Conservation (phyloP, 495 filamentous ascomycete species). For the Filosporella fistucella region DNA sequence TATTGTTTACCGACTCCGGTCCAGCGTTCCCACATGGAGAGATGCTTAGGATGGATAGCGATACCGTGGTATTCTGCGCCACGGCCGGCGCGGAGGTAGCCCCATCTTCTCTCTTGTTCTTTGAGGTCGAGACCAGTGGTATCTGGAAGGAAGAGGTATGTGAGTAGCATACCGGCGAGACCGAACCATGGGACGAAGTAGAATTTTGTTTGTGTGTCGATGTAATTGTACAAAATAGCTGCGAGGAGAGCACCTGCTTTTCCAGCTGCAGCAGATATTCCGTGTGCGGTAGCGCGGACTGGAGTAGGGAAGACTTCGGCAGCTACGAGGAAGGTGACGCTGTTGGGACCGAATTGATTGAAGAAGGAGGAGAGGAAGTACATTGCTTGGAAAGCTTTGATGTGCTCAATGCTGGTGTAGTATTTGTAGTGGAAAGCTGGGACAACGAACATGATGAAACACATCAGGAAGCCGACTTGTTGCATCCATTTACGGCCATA, state of each 20-base stretch:
- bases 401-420: constrained; percentile 57
- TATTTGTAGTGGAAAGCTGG: constrained; percentile 81
- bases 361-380: constrained; percentile 80
- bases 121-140: constrained; percentile 91
- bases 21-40: constrained; percentile 76
- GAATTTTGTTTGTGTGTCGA: constrained; percentile 71
- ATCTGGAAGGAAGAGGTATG: constrained; percentile 78
- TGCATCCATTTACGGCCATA: constrained; percentile 92
- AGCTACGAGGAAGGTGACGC: constrained; percentile 85
- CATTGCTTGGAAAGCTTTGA: constrained; percentile 85
- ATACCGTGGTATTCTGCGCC: constrained; percentile 82
- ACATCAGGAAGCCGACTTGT: constrained; percentile 80
- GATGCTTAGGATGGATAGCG: constrained; percentile 79
- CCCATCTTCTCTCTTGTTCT: constrained; percentile 88
- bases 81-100: constrained; percentile 68
- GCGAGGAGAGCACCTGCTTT: constrained; percentile 83
- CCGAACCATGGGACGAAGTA: constrained; percentile 91
- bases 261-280: constrained; percentile 78
- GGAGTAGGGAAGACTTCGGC: constrained; percentile 89
- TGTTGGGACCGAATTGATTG: constrained; percentile 94
- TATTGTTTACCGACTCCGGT: constrained; percentile 70
- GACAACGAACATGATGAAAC: constrained; percentile 82
- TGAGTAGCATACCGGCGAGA: constrained; percentile 72
- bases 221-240: constrained; percentile 84
- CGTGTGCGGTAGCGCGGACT: constrained; percentile 86